phyloP scores from a whole-genome alignment of 805 yeast genomes.

The Saccharomycopsis capsularis region DNA sequence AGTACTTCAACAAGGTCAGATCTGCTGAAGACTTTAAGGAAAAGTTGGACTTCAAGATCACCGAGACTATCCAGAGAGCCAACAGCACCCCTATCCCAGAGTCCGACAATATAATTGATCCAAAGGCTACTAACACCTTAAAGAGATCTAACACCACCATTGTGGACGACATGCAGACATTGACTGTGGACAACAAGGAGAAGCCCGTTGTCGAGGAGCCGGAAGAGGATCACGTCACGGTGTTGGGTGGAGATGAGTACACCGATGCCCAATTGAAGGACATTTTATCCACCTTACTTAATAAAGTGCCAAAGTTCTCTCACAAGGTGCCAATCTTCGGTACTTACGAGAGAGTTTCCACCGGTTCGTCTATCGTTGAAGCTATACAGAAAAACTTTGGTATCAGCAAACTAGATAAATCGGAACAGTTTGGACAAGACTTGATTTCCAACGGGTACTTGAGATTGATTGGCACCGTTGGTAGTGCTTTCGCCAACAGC shows the following conservation, averaged over 20 bases:
- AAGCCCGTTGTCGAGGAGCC: constrained; percentile 25
- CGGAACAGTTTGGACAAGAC: constrained; percentile 72
- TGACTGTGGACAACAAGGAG: constrained; percentile 22
- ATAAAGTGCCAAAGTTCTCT: constrained; percentile 44
- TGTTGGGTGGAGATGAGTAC: constrained; percentile 33
- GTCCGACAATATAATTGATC: constrained; percentile 16
- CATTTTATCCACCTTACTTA: constrained; percentile 37
- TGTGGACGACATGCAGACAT: constrained; percentile 20
- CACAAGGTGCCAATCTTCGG: constrained; percentile 66
- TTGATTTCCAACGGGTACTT: constrained; percentile 54
- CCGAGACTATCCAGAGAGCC: constrained; percentile 20
- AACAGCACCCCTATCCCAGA: constrained; percentile 3
- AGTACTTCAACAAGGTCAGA: constrained; percentile 73
- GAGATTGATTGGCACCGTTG: constrained; percentile 58
- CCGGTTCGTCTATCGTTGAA: constrained; percentile 53
- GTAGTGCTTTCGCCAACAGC: constrained; percentile 59
- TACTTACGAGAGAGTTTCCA: constrained; percentile 52
- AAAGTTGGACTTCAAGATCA: constrained; percentile 37
- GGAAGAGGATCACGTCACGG: constrained; percentile 25
- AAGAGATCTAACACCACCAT: constrained; percentile 22
- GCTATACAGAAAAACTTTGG: constrained; percentile 49
- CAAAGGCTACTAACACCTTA: constrained; percentile 10
- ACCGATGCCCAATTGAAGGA: constrained; percentile 36
- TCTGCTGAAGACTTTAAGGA: constrained; percentile 58
- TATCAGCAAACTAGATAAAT: constrained; percentile 42